phyloP scores from a whole-genome alignment of 768 basidiomycete species.

The Kwoniella heveanensis region DNA sequence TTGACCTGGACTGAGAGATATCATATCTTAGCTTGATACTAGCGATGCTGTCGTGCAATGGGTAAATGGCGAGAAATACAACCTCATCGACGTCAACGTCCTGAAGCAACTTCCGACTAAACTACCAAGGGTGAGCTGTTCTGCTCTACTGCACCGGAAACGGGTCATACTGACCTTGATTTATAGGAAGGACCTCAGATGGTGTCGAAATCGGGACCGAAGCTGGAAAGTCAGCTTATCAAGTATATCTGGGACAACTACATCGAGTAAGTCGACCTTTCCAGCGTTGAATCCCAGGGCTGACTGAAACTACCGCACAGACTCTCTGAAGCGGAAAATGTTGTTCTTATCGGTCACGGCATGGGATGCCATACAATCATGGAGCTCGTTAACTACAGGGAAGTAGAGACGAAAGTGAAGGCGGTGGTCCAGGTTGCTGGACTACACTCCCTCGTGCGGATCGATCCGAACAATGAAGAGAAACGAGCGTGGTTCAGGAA shows the following conservation, averaged over 20 bases:
- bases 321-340: conserved; percentile 69
- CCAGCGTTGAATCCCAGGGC: not conserved
- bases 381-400: conserved; percentile 70
- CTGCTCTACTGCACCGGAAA: not conserved
- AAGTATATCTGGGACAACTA: conserved; percentile 96
- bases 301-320: conserved; percentile 57
- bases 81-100: conserved; percentile 83
- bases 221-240: conserved; percentile 62
- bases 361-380: conserved; percentile 76
- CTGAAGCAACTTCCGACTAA: conserved; percentile 56
- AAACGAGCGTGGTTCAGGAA: conserved; percentile 73
- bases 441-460: conserved; percentile 55
- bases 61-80: conserved; percentile 68
- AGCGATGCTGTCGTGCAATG: conserved; percentile 78
- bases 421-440: conserved; percentile 80
- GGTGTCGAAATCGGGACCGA: conserved; percentile 32
- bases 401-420: conserved; percentile 67
- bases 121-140: conserved; percentile 28
- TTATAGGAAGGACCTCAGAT: conserved; percentile 26
- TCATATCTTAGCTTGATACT: conserved; percentile 80
- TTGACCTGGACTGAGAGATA: no score
- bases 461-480: conserved; percentile 60
- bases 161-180: not conserved
- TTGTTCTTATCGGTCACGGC: conserved; percentile 86
- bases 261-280: conserved; percentile 66